Evolutionary conservation across 2,329 filamentous ascomycete genomes (phyloP), one percentile per base, ranked within the genome.

Genomic region (Didymella sp.): DNA sequence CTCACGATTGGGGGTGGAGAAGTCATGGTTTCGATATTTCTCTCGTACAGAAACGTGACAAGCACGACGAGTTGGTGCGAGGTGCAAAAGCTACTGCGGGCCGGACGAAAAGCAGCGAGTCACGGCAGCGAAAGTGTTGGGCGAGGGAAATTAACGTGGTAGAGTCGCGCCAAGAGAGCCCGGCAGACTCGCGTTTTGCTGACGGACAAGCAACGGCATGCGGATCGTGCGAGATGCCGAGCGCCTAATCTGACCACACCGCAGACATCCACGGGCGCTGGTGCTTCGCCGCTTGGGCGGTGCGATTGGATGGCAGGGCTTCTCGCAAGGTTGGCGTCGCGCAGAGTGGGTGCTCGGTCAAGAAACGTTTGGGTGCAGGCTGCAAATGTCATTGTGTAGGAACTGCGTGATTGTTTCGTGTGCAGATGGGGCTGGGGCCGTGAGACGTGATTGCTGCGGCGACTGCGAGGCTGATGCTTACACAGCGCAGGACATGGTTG

Each of bases 221-320:
- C 65, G 67, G 67, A 67, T 56, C 48, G 45, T 66, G 41, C 57
- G 46, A 64, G 46, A 49, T 61, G 56, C 67, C 67, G 67, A 66
- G 67, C 63, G 67, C 53, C 53, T 63, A 67, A 49, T 58, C 59
- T 56, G 59, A 59, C 59, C 42, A 24, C 38, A 27, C 31, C 15
- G 48, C 41, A 47, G 28, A 13, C 17, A 19, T 25, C 22, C 11
- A 38, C 37, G 60, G 58, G 58, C 59, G 59, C 33, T 17, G 58
- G 43, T 24, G 31, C 19, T 38, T 22, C 41, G 37, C 40, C 44
- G 47, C 17, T 52, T 24, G 13, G 27, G 42, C 11, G 22, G 37
- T 40, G 43, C 43, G 63, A 62, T 65, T 64, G 62, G 62, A 50
- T 51, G 45, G 31, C 11, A 21, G 37, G 2, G 11, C 46, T 22